phyloP scores from a whole-genome alignment of 1,284 basidiomycete species.

The Ustilago bromivora region DNA sequence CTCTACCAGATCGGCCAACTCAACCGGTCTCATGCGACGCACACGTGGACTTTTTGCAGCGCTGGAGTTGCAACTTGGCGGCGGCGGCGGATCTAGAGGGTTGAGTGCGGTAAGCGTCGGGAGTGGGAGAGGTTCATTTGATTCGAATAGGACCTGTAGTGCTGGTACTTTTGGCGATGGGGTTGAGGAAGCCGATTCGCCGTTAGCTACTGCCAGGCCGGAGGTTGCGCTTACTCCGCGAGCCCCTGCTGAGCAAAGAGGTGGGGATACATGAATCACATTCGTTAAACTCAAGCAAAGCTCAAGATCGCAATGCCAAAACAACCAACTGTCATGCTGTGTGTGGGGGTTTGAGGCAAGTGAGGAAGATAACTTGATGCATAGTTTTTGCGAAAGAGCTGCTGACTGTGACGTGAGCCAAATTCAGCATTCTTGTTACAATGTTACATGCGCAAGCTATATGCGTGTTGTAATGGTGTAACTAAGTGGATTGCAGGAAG shows the following conservation, averaged over 20 bases:
- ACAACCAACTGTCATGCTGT: not conserved
- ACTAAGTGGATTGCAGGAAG: too few relatives aligned
- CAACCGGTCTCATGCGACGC: conserved; percentile 11
- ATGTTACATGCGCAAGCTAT: too few relatives aligned
- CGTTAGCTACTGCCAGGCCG: not conserved
- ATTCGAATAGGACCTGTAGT: conserved; percentile 21
- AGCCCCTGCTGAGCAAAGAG: not conserved
- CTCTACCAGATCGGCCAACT: conserved; percentile 20
- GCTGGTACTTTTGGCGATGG: conserved; percentile 35
- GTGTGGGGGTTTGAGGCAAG: not conserved
- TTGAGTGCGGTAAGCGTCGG: conserved; percentile 17
- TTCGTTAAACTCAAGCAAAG: not conserved
- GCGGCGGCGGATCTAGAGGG: not conserved
- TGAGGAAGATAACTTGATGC: not conserved
- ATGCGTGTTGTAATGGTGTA: too few relatives aligned
- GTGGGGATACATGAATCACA: not conserved
- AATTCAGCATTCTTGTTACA: not conserved
- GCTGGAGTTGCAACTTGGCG: conserved; percentile 18
- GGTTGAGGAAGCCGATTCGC: not conserved
- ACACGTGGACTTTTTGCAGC: conserved; percentile 13
- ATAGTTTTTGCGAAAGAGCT: not conserved
- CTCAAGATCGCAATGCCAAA: not conserved
- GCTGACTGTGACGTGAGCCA: conserved; percentile 18
- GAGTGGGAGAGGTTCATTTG: conserved; percentile 9
- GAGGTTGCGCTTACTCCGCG: not conserved